Conservation (phyloP, 495 filamentous ascomycete genomes). For the Lentithecium fluviatile region DNA sequence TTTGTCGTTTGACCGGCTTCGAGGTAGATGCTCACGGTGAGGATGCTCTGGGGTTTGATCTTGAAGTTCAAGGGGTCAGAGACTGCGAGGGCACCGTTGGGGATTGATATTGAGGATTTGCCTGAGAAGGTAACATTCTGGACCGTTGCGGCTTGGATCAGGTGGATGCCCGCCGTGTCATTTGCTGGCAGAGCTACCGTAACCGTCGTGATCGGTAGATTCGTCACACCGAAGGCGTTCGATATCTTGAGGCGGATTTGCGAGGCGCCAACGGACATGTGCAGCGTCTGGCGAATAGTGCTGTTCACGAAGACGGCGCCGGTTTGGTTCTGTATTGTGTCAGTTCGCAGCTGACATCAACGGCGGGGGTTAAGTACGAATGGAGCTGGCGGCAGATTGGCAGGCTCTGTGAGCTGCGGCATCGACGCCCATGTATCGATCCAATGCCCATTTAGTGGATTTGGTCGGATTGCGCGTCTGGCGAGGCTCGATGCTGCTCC, state of each 20-base stretch:
- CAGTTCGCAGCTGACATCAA: not conserved
- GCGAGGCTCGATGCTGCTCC: too few relatives aligned
- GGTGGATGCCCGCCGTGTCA: constrained; percentile 50
- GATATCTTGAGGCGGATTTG: constrained; percentile 62
- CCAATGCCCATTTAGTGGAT: constrained; percentile 52
- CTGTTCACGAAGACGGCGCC: constrained; percentile 49
- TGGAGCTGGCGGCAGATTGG: constrained; percentile 59
- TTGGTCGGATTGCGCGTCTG: constrained; percentile 2
- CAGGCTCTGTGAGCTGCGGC: constrained; percentile 63
- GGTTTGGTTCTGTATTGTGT: not conserved
- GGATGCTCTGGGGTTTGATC: constrained; percentile 49
- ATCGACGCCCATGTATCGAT: constrained; percentile 65
- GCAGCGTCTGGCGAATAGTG: constrained; percentile 67
- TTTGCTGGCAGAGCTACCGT: constrained; percentile 55
- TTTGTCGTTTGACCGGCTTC: constrained; percentile 55
- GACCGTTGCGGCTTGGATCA: constrained; percentile 52
- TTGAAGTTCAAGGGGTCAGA: constrained; percentile 62
- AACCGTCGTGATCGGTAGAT: constrained; percentile 59
- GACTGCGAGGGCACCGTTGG: constrained; percentile 58
- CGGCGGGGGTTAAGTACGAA: constrained; percentile 48
- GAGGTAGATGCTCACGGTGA: constrained; percentile 61
- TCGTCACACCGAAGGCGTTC: constrained; percentile 63
- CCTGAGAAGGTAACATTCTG: constrained; percentile 58
- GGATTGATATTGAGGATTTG: constrained; percentile 52
- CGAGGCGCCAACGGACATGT: constrained; percentile 54